Percentiles rank a stretch among this genome's conserved stretches.
phyloP scores from a whole-genome alignment of 768 basidiomycete genomes.

The Mycena galopus region DNA sequence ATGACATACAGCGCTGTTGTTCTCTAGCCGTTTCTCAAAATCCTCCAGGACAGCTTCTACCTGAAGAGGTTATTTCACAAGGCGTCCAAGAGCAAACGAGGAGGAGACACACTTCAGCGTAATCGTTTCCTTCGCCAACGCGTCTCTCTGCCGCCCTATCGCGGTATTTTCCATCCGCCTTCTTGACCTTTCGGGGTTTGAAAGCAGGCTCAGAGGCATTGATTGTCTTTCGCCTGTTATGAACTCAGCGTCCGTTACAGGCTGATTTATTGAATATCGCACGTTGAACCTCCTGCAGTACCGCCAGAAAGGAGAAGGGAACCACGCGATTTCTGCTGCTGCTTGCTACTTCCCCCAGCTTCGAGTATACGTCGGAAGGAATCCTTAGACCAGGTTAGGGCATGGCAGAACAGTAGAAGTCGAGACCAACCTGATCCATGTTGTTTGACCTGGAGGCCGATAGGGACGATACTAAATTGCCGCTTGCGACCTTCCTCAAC shows the following conservation, averaged over 20 bases:
- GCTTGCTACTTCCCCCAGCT: slow-evolving; percentile 43
- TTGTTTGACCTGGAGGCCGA: not conserved
- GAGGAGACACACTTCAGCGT: slow-evolving; percentile 66
- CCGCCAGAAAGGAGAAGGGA: slow-evolving; percentile 44
- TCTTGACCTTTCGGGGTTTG: slow-evolving; percentile 86
- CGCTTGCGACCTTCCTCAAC: no score
- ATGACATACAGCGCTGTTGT: slow-evolving; percentile 61
- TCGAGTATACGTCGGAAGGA: slow-evolving; percentile 69
- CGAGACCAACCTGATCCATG: slow-evolving; percentile 52
- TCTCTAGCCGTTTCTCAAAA: slow-evolving; percentile 76
- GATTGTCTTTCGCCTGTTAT: slow-evolving; percentile 59
- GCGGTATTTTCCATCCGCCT: slow-evolving; percentile 69
- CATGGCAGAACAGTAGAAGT: not conserved
- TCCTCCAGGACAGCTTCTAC: slow-evolving; percentile 87
- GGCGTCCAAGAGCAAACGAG: not conserved
- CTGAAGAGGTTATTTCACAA: slow-evolving; percentile 48
- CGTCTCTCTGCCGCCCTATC: slow-evolving; percentile 84
- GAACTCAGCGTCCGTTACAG: slow-evolving; percentile 18
- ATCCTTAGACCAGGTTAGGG: slow-evolving; percentile 54
- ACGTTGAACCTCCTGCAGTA: slow-evolving; percentile 45
- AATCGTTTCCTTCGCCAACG: slow-evolving; percentile 76
- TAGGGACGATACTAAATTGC: no score
- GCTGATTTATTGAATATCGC: slow-evolving; percentile 29
- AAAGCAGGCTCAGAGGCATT: slow-evolving; percentile 74
- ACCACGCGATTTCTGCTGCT: slow-evolving; percentile 46